Evolutionary conservation across 83 land plant species (phyloP), one percentile per base, ranked within the genome.

Genomic region (Diphasiastrum complanatum): DNA sequence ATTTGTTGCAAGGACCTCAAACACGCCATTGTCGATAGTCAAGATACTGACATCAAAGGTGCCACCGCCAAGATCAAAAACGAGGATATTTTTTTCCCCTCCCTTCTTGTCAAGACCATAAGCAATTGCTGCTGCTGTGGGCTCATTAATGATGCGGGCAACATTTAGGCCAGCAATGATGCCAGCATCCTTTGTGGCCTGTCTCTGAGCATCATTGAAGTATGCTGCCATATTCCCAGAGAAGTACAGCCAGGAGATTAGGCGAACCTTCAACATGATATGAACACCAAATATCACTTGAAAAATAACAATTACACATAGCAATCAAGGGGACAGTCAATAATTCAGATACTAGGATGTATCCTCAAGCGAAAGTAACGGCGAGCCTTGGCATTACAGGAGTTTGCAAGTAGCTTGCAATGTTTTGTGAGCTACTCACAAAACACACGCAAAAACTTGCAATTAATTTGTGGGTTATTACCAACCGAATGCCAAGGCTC

Each of bases 161-260:
- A 85, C 90, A 60, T 89, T 89, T 6, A 88, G 70, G 0, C 95
- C 95, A 41, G 89, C 89, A 52, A 88, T 88, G 22, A 75, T 46
- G 2, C 95, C 95, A 30, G 95, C 95, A 66, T 88, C 95, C 73
- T 84, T 88, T 20, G 95, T 88, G 2, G 95, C 95, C 77, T 88
- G 95, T 50, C 90, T 76, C 65, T 85, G 86, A 27, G 90, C 90
- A 68, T 88, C 95, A 50, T 88, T 83, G 79, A 83, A 83, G 57
- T 83, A 83, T 1, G 87, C 87, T 77, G 77, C 16, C 43, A 48
- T 14, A 38, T 38, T 38, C 43, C 43, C 12, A 38, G 14, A 38
- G 14, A 38, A 8, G 14, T 8, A 38, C 43, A 8, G 14, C 8
- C 14, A 8, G 8, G 43, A 38, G 14, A 8, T 38, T 38, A 38